A percentile compares a stretch with the other conserved stretches of the same genome.
Conservation (phyloP, 1,284 basidiomycete species). For the Sanghuangporus sanghuang region DNA sequence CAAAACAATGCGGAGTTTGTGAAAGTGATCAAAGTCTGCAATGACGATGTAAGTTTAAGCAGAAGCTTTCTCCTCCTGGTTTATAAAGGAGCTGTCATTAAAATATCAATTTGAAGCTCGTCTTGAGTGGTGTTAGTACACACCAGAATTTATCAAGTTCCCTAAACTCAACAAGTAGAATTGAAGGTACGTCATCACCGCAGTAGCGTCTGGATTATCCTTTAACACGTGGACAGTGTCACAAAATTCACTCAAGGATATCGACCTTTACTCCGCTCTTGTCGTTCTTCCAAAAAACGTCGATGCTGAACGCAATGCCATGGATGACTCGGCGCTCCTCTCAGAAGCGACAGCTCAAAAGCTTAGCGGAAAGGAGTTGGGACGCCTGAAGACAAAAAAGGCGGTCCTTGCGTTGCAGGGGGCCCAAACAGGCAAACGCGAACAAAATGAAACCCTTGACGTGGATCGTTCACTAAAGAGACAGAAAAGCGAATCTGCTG, state of each 20-base stretch:
- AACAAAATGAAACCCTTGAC: neutral
- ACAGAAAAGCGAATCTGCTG: neutral
- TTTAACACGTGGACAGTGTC: conserved; percentile 34
- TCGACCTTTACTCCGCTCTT: conserved; percentile 60
- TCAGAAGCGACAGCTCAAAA: conserved; percentile 23
- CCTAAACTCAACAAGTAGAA: conserved; percentile 15
- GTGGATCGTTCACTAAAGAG: conserved; percentile 5
- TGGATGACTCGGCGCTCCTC: conserved; percentile 26
- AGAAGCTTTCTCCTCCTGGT: neutral
- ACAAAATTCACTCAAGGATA: conserved; percentile 39
- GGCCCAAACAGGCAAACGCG: neutral
- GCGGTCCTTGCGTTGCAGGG: conserved; percentile 20
- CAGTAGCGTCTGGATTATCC: neutral
- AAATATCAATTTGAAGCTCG: neutral
- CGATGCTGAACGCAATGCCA: conserved; percentile 40
- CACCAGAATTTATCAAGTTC: conserved; percentile 11
- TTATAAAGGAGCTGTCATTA: neutral
- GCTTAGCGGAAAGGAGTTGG: conserved; percentile 40
- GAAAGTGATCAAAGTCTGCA: conserved; percentile 2
- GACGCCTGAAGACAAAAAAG: conserved; percentile 45
- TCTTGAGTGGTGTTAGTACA: neutral
- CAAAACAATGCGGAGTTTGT: neutral
- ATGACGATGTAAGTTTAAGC: neutral
- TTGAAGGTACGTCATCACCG: conserved; percentile 5
- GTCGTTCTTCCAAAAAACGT: conserved; percentile 58